These are phyloP conservation scores for Phytophthora macrochlamydospora DNA, from an alignment of 352 stramenopile species.

Conservation along the genomic window DNA sequence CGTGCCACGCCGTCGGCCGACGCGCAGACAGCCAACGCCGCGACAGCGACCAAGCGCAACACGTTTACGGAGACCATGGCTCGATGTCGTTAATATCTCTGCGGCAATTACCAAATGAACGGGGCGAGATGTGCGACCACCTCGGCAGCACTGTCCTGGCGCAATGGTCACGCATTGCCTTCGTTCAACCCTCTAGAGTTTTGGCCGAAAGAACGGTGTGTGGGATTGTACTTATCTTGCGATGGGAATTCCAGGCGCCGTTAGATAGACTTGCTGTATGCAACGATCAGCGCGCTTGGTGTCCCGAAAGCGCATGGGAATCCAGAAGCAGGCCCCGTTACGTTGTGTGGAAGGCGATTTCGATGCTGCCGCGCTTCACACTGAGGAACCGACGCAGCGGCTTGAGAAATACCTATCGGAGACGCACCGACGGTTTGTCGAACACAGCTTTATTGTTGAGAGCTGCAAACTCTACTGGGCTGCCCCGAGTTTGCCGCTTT, in stretches of 20 bases:
- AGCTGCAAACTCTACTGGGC: too few species aligned
- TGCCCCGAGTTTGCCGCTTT: too few species aligned
- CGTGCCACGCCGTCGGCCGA: slow-evolving; percentile 15
- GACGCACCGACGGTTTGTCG: too few species aligned
- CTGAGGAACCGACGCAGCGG: too few species aligned
- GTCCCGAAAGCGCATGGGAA: slow-evolving; percentile 25
- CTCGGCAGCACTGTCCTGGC: slow-evolving; percentile 3
- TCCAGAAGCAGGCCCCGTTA: slow-evolving; percentile 11
- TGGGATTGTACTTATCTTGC: slow-evolving; percentile 21
- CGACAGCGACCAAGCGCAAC: slow-evolving; percentile 15
- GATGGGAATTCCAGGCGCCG: slow-evolving; percentile 19
- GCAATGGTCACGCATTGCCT: slow-evolving; percentile 8
- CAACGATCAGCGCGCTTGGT: slow-evolving; percentile 9
- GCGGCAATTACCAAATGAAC: slow-evolving; percentile 20
- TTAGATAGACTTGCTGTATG: slow-evolving; percentile 15
- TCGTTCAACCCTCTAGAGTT: slow-evolving; percentile 9
- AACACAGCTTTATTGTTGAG: too few species aligned
- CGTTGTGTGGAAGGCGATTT: neutral
- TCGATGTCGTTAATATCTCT: slow-evolving; percentile 10
- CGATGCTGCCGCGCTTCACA: neutral
- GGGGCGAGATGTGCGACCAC: neutral
- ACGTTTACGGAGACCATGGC: slow-evolving; percentile 24
- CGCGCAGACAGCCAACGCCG: slow-evolving; percentile 18
- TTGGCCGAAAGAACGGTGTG: slow-evolving; percentile 5
- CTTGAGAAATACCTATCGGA: too few species aligned